These are phyloP conservation scores for Cinnamomum micranthum DNA, from an alignment of 164 flowering plant species.

Conservation along the genomic window DNA sequence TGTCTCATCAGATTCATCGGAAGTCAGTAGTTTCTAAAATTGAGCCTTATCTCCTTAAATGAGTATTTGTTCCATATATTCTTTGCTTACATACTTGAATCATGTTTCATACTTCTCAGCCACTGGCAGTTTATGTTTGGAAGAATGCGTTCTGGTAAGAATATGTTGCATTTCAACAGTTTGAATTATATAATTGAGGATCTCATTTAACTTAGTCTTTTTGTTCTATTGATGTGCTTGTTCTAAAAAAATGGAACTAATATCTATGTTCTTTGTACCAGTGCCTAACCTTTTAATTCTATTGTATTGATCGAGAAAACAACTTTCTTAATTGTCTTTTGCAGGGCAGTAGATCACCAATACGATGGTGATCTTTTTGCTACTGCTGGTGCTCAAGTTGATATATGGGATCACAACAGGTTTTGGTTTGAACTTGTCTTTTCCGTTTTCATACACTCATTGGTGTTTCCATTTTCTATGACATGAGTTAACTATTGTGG, in stretches of 20 bases:
- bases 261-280: background rate
- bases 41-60: background rate
- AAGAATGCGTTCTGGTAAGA: slow-evolving; percentile 82
- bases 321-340: background rate
- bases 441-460: background rate
- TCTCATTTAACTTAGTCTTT: background rate
- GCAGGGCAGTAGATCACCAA: slow-evolving; percentile 91
- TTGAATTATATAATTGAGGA: background rate
- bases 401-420: slow-evolving; percentile 98
- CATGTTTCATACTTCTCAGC: slow-evolving; percentile 40
- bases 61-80: background rate
- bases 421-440: slow-evolving; percentile 15
- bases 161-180: background rate
- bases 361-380: slow-evolving; percentile 83
- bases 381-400: slow-evolving; percentile 92
- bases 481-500: slow-evolving; percentile 1
- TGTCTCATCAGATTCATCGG: slow-evolving; percentile 30
- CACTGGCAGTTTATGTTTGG: slow-evolving; percentile 62
- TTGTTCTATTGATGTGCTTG: background rate
- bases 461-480: slow-evolving; percentile 6
- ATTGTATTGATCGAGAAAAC: background rate
- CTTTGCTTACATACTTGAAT: background rate
- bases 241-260: background rate
- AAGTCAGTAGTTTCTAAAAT: slow-evolving; percentile 37
- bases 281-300: background rate